Conservation (phyloP, 108 stramenopile species). For the Cylindrotheca closterium region DNA sequence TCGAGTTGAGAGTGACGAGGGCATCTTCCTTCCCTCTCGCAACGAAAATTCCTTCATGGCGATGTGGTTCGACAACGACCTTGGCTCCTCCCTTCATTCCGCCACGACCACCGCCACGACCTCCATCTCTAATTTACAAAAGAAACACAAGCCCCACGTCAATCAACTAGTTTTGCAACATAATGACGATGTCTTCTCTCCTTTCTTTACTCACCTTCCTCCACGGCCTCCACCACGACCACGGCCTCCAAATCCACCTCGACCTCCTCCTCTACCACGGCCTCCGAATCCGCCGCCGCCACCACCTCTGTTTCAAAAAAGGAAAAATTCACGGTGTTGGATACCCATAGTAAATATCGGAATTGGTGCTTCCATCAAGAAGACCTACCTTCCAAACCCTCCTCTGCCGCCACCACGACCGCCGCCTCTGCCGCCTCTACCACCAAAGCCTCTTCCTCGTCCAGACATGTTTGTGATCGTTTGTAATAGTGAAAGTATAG, state of each 20-base stretch:
- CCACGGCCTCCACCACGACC: constrained; percentile 50
- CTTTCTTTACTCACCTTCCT: constrained; percentile 15
- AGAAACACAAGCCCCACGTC: constrained; percentile 39
- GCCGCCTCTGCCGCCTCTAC: constrained; percentile 57
- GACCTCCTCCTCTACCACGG: constrained; percentile 47
- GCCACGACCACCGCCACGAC: constrained; percentile 64
- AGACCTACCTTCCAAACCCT: constrained; percentile 48
- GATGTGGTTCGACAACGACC: constrained; percentile 94
- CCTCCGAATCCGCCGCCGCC: constrained; percentile 55
- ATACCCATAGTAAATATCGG: background rate
- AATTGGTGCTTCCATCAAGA: background rate
- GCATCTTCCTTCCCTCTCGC: constrained; percentile 99
- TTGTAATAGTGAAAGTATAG: no score
- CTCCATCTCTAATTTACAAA: constrained; percentile 63
- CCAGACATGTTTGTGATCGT: constrained; percentile 27
- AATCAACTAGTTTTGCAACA: background rate
- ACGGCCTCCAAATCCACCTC: no score
- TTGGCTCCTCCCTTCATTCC: constrained; percentile 95
- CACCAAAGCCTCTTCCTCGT: constrained; percentile 44
- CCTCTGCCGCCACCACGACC: constrained; percentile 43
- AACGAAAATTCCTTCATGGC: constrained; percentile 98
- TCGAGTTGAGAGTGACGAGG: constrained; percentile 95
- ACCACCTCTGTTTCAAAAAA: constrained; percentile 17
- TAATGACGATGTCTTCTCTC: background rate
- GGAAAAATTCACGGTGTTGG: background rate